These are phyloP conservation scores for Chenopodium formosanum DNA, from an alignment of 148 eudicot species.

Conservation along the genomic window DNA sequence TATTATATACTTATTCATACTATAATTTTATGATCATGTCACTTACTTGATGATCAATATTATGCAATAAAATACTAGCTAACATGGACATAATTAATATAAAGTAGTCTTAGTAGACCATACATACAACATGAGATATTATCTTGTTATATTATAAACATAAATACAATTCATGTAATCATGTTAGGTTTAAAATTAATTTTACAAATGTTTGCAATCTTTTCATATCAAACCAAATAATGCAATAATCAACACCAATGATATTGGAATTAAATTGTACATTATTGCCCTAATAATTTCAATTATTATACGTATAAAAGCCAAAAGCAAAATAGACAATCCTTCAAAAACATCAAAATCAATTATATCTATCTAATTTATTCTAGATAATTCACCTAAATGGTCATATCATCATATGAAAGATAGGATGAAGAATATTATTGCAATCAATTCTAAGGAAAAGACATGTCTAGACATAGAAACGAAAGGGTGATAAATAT, in stretches of 20 bases:
- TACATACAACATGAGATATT: too few species aligned
- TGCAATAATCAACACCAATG: background rate
- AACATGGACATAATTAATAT: too few species aligned
- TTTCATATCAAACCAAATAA: background rate
- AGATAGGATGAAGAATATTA: background rate
- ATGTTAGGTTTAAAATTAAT: background rate
- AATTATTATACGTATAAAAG: background rate
- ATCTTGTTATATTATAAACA: too few species aligned
- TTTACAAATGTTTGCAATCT: background rate
- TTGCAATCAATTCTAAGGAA: background rate
- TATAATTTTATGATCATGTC: too few species aligned
- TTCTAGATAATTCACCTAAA: background rate
- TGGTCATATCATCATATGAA: background rate
- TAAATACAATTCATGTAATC: too few species aligned
- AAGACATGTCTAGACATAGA: constrained; percentile 14
- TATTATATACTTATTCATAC: too few species aligned
- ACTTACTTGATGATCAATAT: too few species aligned
- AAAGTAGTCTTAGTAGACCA: too few species aligned
- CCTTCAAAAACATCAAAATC: background rate
- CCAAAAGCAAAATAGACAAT: background rate
- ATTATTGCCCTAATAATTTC: background rate
- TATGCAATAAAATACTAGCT: too few species aligned
- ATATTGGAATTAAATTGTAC: background rate
- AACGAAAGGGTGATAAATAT: constrained; percentile 16
- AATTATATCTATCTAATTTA: background rate